A percentile compares a stretch with the other conserved stretches of the same genome.
Evolutionary conservation across 305 asterid genomes (phyloP).

Genomic region (Fraxinus angustifolia): DNA sequence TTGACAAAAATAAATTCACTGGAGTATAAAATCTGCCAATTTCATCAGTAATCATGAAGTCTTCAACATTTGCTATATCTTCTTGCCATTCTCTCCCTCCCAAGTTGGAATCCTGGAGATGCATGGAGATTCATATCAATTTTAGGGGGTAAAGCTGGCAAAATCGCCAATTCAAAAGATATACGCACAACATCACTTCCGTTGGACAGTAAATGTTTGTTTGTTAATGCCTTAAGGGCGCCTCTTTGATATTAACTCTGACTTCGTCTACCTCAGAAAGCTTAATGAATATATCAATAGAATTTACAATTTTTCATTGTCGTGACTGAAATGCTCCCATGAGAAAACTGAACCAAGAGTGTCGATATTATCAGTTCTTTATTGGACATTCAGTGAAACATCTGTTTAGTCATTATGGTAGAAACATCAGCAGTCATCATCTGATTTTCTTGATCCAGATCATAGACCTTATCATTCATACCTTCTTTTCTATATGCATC

Average conservation of each 20-base stretch:
- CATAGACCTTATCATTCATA: slow-evolving; percentile 70
- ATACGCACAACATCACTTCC: background rate
- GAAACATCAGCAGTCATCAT: slow-evolving; percentile 24
- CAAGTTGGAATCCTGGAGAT: background rate
- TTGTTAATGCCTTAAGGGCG: background rate
- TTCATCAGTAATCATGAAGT: background rate
- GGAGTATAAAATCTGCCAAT: background rate
- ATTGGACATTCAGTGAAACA: slow-evolving; percentile 14
- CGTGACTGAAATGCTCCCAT: background rate
- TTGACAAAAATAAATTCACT: background rate
- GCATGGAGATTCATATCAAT: background rate
- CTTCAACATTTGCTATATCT: background rate
- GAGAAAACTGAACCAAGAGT: background rate
- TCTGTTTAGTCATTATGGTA: slow-evolving; percentile 29
- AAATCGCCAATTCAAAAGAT: slow-evolving; percentile 2
- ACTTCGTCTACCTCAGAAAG: background rate
- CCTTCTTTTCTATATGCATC: slow-evolving; percentile 81
- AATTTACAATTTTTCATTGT: background rate
- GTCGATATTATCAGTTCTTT: slow-evolving; percentile 11
- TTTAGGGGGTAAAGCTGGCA: background rate
- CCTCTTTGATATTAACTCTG: background rate
- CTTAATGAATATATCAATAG: background rate
- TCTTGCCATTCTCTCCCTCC: slow-evolving; percentile 14
- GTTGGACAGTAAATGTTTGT: background rate
- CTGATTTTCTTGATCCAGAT: slow-evolving; percentile 65